A percentile compares a stretch with the other conserved stretches of the same genome.
These are phyloP conservation scores for Diddensiella transvaalensis DNA, from an alignment of 805 yeast genomes.

Conservation along the genomic window DNA sequence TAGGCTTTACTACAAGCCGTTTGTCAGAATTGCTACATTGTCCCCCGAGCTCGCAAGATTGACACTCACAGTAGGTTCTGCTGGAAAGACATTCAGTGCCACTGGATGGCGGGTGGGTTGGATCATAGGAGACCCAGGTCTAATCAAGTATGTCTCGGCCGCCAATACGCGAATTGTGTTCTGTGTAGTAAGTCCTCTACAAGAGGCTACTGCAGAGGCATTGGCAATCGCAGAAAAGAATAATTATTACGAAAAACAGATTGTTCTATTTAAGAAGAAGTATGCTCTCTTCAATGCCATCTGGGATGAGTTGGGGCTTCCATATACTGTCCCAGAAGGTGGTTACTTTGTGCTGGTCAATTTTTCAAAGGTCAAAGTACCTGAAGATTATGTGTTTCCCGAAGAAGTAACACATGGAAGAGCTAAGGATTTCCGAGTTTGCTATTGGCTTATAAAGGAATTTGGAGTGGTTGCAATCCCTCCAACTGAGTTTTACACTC, in stretches of 20 bases:
- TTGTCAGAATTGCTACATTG: conserved; percentile 81
- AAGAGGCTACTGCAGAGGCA: conserved; percentile 85
- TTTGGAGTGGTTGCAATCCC: conserved; percentile 96
- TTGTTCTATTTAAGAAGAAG: conserved; percentile 64
- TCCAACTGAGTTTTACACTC: conserved; percentile 87
- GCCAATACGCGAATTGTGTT: conserved; percentile 96
- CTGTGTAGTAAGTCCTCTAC: conserved; percentile 85
- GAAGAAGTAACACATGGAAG: conserved; percentile 54
- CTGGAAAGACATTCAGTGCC: conserved; percentile 97
- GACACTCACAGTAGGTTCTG: conserved; percentile 91
- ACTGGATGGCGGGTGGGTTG: conserved; percentile 99
- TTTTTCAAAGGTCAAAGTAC: conserved; percentile 76
- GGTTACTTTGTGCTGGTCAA: conserved; percentile 91
- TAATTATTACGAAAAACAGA: conserved; percentile 67
- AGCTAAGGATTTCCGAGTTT: conserved; percentile 82
- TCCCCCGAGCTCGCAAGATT: conserved; percentile 73
- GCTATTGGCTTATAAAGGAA: conserved; percentile 90
- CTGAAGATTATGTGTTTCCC: conserved; percentile 69
- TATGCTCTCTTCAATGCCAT: conserved; percentile 68
- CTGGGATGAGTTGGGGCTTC: conserved; percentile 82
- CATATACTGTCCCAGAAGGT: conserved; percentile 90
- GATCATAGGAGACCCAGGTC: conserved; percentile 82
- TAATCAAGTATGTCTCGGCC: conserved; percentile 73
- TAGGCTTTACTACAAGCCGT: conserved; percentile 69
- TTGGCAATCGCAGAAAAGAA: conserved; percentile 56